These are phyloP conservation scores for Cylindrodendrum hubeiense DNA, from an alignment of 2,329 filamentous ascomycete genomes.

Conservation along the genomic window DNA sequence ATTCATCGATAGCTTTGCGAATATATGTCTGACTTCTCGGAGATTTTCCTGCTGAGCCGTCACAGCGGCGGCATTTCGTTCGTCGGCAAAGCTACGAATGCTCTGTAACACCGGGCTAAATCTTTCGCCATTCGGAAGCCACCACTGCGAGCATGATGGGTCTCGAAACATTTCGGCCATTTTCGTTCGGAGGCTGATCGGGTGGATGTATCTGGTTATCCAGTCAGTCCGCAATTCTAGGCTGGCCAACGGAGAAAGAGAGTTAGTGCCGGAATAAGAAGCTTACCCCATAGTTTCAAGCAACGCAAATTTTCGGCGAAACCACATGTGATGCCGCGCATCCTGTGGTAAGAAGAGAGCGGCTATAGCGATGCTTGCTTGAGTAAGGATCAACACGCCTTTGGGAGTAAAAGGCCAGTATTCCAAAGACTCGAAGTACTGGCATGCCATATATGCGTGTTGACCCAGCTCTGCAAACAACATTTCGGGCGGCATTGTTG, in stretches of 20 bases:
- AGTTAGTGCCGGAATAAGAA: neutral
- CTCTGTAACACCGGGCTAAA: constrained; percentile 80
- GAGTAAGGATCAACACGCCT: constrained; percentile 78
- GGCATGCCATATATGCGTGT: constrained; percentile 78
- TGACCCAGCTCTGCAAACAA: constrained; percentile 66
- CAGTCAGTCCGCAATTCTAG: constrained; percentile 18
- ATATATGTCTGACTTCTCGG: constrained; percentile 81
- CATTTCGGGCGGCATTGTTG: constrained; percentile 65
- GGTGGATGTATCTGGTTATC: constrained; percentile 81
- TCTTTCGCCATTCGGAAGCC: constrained; percentile 86
- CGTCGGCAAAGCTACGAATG: constrained; percentile 84
- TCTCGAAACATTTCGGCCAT: constrained; percentile 83
- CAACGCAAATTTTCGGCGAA: constrained; percentile 80
- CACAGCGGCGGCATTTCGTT: constrained; percentile 74
- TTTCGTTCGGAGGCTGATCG: constrained; percentile 77
- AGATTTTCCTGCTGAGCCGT: constrained; percentile 73
- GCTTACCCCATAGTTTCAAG: constrained; percentile 84
- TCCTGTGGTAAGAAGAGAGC: constrained; percentile 85
- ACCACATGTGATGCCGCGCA: constrained; percentile 79
- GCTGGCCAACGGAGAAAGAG: neutral
- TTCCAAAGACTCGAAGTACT: constrained; percentile 83
- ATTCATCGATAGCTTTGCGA: constrained; percentile 66
- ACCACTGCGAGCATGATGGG: constrained; percentile 82
- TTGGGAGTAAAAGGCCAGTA: constrained; percentile 77
- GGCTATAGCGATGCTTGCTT: constrained; percentile 81